phyloP scores from a whole-genome alignment of 345 rosid genomes.

The rapeseed (Brassica napus) region DNA sequence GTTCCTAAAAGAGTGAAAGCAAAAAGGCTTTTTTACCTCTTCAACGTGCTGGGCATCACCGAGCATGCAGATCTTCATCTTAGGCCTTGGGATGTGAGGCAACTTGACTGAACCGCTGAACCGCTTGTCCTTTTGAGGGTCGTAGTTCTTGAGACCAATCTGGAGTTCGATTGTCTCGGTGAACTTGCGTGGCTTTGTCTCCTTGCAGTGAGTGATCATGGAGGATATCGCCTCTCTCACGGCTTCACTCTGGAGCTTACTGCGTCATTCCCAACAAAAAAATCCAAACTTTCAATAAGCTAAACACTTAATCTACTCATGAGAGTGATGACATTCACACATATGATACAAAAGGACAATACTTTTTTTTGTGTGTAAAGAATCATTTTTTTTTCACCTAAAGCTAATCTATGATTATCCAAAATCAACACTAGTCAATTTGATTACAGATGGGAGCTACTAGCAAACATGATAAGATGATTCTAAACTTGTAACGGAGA shows the following conservation, averaged over 20 bases:
- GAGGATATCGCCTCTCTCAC: constrained; percentile 77
- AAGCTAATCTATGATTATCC: background rate
- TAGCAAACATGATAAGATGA: background rate
- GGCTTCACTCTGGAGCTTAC: constrained; percentile 92
- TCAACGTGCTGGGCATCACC: constrained; percentile 97
- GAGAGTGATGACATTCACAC: background rate
- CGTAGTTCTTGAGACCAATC: constrained; percentile 94
- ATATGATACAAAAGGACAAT: background rate
- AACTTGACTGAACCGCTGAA: constrained; percentile 90
- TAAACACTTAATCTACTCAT: background rate
- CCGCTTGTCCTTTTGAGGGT: constrained; percentile 92
- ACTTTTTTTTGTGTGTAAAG: background rate
- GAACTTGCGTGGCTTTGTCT: constrained; percentile 69
- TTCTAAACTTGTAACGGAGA: background rate
- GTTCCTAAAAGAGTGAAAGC: background rate
- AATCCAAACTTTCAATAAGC: background rate
- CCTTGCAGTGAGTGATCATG: constrained; percentile 53
- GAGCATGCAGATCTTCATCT: constrained; percentile 95
- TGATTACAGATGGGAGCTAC: background rate
- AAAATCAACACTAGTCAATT: background rate
- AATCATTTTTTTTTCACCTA: background rate
- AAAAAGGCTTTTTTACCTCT: constrained; percentile 48
- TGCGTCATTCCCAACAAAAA: constrained; percentile 44
- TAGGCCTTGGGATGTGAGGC: constrained; percentile 92
- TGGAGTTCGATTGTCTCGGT: constrained; percentile 90